These are phyloP conservation scores for Athelia psychrophila DNA, from an alignment of 1,284 basidiomycete genomes.

Conservation along the genomic window DNA sequence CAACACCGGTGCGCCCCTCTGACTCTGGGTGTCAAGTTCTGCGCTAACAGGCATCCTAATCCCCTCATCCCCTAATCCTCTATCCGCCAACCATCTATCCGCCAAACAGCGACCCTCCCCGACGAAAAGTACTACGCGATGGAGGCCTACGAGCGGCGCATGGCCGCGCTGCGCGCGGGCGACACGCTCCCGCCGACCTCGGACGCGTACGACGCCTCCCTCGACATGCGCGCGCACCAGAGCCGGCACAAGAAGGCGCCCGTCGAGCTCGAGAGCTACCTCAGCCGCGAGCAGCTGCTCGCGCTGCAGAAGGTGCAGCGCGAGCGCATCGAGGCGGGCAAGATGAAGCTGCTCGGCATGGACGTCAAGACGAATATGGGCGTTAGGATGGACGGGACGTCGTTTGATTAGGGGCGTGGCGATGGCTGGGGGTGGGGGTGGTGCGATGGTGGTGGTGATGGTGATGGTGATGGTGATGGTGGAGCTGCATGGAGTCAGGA, in stretches of 20 bases:
- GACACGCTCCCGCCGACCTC: conserved; percentile 69
- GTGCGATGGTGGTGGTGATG: no score
- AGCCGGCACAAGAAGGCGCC: conserved; percentile 62
- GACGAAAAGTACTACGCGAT: conserved; percentile 93
- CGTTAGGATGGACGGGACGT: conserved; percentile 72
- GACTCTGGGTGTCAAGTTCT: background rate
- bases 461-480: no score
- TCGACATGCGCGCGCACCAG: conserved; percentile 75
- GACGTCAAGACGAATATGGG: conserved; percentile 78
- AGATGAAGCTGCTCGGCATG: conserved; percentile 83
- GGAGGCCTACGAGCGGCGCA: conserved; percentile 74
- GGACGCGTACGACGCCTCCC: conserved; percentile 72
- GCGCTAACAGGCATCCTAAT: background rate
- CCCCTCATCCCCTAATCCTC: background rate
- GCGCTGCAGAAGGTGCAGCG: conserved; percentile 79
- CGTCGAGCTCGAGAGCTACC: conserved; percentile 65
- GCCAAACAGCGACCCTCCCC: conserved; percentile 70
- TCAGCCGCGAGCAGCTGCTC: conserved; percentile 74
- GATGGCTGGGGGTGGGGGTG: no score
- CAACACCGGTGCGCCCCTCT: conserved; percentile 78
- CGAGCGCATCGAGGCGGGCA: conserved; percentile 76
- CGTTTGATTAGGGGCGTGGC: conserved; percentile 35
- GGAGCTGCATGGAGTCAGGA: no score
- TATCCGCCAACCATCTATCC: conserved; percentile 3
- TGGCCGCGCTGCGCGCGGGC: conserved; percentile 78